Evolutionary conservation across 139 green algal genomes (phyloP).

Genomic region (Chlorella ohadii): DNA sequence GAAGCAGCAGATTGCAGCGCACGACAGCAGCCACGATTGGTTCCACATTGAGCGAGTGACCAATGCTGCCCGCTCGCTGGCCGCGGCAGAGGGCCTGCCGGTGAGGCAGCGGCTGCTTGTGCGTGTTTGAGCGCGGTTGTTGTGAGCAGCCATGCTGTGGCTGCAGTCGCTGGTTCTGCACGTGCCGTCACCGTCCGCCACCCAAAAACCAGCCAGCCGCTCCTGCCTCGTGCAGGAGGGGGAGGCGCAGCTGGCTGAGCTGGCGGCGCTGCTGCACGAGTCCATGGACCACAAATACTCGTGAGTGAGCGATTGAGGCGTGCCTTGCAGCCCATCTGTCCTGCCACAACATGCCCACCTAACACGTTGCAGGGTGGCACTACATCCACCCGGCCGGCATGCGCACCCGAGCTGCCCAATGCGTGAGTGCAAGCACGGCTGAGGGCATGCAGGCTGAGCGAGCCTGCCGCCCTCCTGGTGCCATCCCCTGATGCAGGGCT

Average conservation of each 20-base stretch:
- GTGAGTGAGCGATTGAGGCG: neutral
- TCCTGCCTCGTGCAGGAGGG: constrained; percentile 18
- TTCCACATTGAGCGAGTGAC: constrained; percentile 43
- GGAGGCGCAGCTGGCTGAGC: constrained; percentile 51
- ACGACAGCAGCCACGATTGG: constrained; percentile 45
- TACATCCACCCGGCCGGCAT: neutral
- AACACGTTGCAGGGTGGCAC: neutral
- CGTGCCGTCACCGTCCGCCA: too few relatives aligned
- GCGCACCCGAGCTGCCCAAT: too few relatives aligned
- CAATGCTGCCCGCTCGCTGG: constrained; percentile 31
- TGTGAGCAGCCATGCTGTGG: too few relatives aligned
- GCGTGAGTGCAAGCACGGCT: too few relatives aligned
- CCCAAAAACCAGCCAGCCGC: too few relatives aligned
- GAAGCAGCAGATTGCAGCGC: neutral
- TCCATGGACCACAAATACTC: constrained; percentile 72
- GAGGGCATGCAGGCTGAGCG: neutral
- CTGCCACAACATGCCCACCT: too few relatives aligned
- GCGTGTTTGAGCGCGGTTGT: too few relatives aligned
- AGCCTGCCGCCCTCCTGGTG: neutral
- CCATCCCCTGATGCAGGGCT: neutral
- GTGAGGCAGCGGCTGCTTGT: constrained; percentile 5
- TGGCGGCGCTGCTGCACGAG: constrained; percentile 76
- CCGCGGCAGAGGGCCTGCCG: constrained; percentile 16
- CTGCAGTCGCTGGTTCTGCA: too few relatives aligned
- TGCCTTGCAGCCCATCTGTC: too few relatives aligned